Conservation (phyloP, 2,329 filamentous ascomycete genomes). For the Nannizziopsis arthrosporioides region DNA sequence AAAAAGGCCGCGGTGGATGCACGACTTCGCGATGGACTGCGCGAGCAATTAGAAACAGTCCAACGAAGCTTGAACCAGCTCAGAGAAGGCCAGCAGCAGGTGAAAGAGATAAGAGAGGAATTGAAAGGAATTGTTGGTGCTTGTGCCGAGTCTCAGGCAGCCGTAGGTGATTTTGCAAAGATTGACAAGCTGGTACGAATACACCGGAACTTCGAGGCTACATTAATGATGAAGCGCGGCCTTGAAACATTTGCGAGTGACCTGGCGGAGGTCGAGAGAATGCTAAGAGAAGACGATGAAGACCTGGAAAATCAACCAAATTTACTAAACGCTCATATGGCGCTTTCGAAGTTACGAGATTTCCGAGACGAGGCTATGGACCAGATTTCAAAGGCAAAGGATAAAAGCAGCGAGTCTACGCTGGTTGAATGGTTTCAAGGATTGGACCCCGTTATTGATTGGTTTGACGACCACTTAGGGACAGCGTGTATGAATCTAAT, state of each 20-base stretch:
- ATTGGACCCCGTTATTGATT: conserved; percentile 76
- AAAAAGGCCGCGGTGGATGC: conserved; percentile 88
- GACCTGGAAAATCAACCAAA: conserved; percentile 88
- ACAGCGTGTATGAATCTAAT: conserved; percentile 83
- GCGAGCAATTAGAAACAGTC: conserved; percentile 87
- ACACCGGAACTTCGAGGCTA: conserved; percentile 88
- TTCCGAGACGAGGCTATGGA: conserved; percentile 95
- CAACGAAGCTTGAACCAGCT: conserved; percentile 86
- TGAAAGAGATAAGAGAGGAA: conserved; percentile 90
- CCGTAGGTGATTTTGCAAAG: conserved; percentile 95
- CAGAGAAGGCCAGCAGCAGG: conserved; percentile 77
- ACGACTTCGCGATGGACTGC: conserved; percentile 75
- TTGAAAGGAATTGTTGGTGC: conserved; percentile 98
- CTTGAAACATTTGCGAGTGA: conserved; percentile 77
- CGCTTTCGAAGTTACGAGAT: conserved; percentile 80
- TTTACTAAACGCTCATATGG: conserved; percentile 77
- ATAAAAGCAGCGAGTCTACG: conserved; percentile 64
- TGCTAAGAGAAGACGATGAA: conserved; percentile 72
- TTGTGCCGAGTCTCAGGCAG: conserved; percentile 91
- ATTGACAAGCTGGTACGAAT: conserved; percentile 45
- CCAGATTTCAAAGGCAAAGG: conserved; percentile 71
- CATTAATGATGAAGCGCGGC: conserved; percentile 84
- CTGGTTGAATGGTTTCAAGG: conserved; percentile 81
- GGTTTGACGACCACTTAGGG: conserved; percentile 92
- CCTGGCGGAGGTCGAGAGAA: conserved; percentile 60